Evolutionary conservation across 805 yeast genomes (phyloP), one percentile per base, ranked within the genome.

Genomic region (Pichia nakasei): DNA sequence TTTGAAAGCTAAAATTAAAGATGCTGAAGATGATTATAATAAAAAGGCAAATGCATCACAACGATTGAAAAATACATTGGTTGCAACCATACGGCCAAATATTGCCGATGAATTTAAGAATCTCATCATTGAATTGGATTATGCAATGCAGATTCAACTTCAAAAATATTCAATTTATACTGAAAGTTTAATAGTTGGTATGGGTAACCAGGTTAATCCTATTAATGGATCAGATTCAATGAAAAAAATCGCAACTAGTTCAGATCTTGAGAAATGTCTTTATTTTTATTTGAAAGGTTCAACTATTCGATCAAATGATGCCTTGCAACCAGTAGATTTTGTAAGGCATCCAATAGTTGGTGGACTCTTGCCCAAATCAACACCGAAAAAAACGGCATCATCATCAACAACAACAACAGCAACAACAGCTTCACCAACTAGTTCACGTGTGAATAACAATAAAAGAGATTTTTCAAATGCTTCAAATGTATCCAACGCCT

Each of bases 111-210:
- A 78, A 50, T 69, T 93, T 48, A 84, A 81, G 57, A 82, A 85
- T 57, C 68, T 87, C 49, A 80, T 88, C 45, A 68, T 89, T 49
- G 97, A 91, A 62, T 73, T 86, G 58, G 97, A 93, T 62, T 78
- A 86, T 39, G 97, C 97, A 9, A 68, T 91, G 71, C 78, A 86
- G 48, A 77, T 89, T 41, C 96, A 91, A 63, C 68, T 93, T 44
- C 91, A 85, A 54, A 87, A 88, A 58, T 91, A 82, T 61, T 82
- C 97, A 4, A 85, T 91, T 26, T 83, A 86, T 72, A 76, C 80
- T 42, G 97, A 91, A 64, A 85, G 86, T 19, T 71, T 85, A 45
- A 73, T 85, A 17, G 74, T 93, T 66, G 88, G 89, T 56, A 73
- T 85, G 18, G 97, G 97, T 22, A 83, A 88, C 35, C 78, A 84